These are phyloP conservation scores for Chondrostereum purpureum DNA, from an alignment of 1,284 basidiomycete species.

Conservation along the genomic window DNA sequence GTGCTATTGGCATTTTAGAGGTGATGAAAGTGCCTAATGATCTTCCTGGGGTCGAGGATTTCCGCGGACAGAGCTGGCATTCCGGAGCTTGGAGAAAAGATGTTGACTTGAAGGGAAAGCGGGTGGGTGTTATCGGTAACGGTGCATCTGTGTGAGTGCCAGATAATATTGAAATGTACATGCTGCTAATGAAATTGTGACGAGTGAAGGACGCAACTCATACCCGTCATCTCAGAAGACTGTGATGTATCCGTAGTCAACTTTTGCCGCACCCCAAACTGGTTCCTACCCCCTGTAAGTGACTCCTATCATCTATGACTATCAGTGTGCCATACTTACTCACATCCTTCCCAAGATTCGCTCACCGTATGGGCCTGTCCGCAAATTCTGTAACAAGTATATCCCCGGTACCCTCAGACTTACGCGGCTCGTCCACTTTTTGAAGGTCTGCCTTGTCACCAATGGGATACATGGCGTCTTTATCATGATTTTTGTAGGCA, in stretches of 20 bases:
- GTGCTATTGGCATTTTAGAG: slow-evolving; percentile 35
- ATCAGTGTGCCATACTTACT: too few species aligned
- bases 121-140: slow-evolving; percentile 45
- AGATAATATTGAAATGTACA: slow-evolving; percentile 33
- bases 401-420: too few species aligned
- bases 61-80: slow-evolving; percentile 42
- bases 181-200: slow-evolving; percentile 7
- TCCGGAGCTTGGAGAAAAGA: slow-evolving; percentile 38
- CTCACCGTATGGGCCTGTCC: too few species aligned
- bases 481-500: slow-evolving; percentile 19
- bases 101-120: slow-evolving; percentile 34
- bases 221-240: slow-evolving; percentile 36
- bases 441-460: too few species aligned
- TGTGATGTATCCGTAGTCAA: slow-evolving; percentile 33
- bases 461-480: too few species aligned
- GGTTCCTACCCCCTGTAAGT: slow-evolving; percentile 35
- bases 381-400: too few species aligned
- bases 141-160: slow-evolving; percentile 44
- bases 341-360: too few species aligned
- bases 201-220: slow-evolving; percentile 34
- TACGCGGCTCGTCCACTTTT: too few species aligned
- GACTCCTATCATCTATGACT: neutral
- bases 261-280: slow-evolving; percentile 40
- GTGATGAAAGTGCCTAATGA: slow-evolving; percentile 30
- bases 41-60: slow-evolving; percentile 33